Evolutionary conservation across 345 rosid genomes (phyloP), one percentile per base, ranked within the genome.

Genomic region (Ricinus communis): DNA sequence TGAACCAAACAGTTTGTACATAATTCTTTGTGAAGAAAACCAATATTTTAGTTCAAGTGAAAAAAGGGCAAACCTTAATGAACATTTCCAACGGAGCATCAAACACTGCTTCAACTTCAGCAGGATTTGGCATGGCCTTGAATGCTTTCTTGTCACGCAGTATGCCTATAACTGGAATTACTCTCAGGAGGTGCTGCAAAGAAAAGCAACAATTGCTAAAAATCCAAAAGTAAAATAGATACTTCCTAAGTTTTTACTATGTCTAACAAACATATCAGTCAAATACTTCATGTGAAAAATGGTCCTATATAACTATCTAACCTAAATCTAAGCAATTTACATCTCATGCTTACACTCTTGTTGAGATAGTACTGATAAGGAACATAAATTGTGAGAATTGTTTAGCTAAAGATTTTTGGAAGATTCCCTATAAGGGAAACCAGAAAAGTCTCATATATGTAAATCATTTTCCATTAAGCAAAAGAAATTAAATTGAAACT

Each of bases 1-100:
- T 92, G 80, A 57, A 60, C 54, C 59, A 64, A 66, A 69, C 21
- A 67, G 10, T 59, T 14, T n/a, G 12, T 1, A 8, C 0, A 22
- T 38, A 2, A 16, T 43, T 65, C 41, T 68, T 62, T 50, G 40
- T 21, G 15, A 49, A 66, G 59, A 43, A 28, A 55, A 54, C 56
- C 1, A 54, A 66, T 14, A 22, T 43, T n/a, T 52, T 8, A 30
- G 38, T 69, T 40, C n/a, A 72, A 53, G 70, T 45, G 65, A 70
- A 68, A n/a, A 50, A 65, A n/a, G n/a, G 30, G 40, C 8, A 13
- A 83, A 91, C 97, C 97, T 87, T 88, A 31, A 92, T 82, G 71
- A 92, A 92, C 93, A 92, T 90, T 82, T 88, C 96, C 82, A 92
- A 79, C n/a, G 96, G 97, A 74, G 84, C 96, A 84, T 93, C 96